phyloP scores from a whole-genome alignment of 1,284 basidiomycete species.

The Testicularia cyperi region DNA sequence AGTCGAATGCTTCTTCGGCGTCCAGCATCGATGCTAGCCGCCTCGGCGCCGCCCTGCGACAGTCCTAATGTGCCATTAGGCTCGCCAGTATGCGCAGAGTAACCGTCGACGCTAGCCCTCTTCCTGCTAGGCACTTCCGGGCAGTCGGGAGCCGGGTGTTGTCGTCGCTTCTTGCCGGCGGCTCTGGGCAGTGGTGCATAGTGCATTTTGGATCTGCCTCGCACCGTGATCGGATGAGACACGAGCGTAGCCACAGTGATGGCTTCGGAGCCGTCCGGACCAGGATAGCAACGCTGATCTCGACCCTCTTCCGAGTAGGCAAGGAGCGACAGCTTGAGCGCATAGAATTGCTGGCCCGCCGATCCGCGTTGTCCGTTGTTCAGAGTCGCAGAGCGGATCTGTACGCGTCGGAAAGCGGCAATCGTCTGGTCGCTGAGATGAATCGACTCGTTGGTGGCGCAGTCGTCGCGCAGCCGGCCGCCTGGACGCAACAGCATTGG shows the following conservation, averaged over 20 bases:
- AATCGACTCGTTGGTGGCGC: slow-evolving; percentile 15
- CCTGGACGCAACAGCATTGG: slow-evolving; percentile 11
- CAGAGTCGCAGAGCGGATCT: slow-evolving; percentile 39
- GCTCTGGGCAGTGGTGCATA: slow-evolving; percentile 5
- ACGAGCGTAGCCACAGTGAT: slow-evolving; percentile 16
- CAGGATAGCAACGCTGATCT: too few species aligned
- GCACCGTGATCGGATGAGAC: slow-evolving; percentile 31
- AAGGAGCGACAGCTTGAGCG: slow-evolving; percentile 31
- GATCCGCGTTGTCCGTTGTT: slow-evolving; percentile 34
- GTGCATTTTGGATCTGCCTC: slow-evolving; percentile 35
- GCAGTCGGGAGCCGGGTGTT: too few species aligned
- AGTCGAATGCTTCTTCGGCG: too few species aligned
- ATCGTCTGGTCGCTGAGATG: background rate
- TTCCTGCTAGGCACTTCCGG: too few species aligned
- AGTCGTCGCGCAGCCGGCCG: slow-evolving; percentile 10
- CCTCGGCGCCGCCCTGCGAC: too few species aligned
- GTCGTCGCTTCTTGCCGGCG: background rate
- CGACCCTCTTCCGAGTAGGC: slow-evolving; percentile 5
- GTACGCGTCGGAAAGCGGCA: slow-evolving; percentile 27
- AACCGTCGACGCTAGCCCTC: too few species aligned
- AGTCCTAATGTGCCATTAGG: too few species aligned
- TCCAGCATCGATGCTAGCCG: too few species aligned
- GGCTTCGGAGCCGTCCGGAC: background rate
- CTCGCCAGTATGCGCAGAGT: too few species aligned
- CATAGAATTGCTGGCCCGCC: slow-evolving; percentile 36